These are phyloP conservation scores for Hypoxylon sp. DNA, from an alignment of 2,329 filamentous ascomycete species.

Conservation along the genomic window DNA sequence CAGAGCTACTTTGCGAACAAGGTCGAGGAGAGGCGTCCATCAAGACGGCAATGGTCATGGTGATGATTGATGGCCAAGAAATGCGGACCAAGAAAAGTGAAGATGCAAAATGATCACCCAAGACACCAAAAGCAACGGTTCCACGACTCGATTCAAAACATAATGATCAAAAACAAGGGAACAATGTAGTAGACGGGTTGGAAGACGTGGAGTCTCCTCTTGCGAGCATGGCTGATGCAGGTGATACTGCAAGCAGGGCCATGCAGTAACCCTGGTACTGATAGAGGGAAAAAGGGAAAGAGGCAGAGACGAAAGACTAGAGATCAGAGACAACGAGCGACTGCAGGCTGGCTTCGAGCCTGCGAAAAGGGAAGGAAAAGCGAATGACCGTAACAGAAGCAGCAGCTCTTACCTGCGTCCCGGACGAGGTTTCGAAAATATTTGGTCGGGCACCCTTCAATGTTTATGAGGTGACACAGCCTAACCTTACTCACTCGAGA, in stretches of 20 bases:
- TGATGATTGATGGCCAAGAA: conserved; percentile 47
- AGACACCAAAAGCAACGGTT: conserved; percentile 60
- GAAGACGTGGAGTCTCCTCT: conserved; percentile 38
- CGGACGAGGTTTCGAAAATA: conserved; percentile 40
- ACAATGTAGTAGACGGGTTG: conserved; percentile 44
- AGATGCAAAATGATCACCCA: conserved; percentile 59
- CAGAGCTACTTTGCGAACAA: conserved; percentile 56
- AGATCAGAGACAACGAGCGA: conserved; percentile 27
- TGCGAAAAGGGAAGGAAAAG: conserved; percentile 35
- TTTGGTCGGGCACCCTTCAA: conserved; percentile 37
- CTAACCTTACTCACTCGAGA: conserved; percentile 28
- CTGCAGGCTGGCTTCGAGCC: conserved; percentile 38
- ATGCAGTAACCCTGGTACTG: conserved; percentile 41
- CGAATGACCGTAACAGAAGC: conserved; percentile 15
- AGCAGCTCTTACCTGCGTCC: conserved; percentile 28
- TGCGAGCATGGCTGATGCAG: conserved; percentile 43
- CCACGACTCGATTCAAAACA: conserved; percentile 58
- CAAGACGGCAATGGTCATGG: conserved; percentile 51
- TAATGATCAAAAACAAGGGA: conserved; percentile 55
- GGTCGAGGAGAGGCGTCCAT: conserved; percentile 52
- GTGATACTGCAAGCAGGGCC: conserved; percentile 43
- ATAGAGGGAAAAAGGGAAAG: conserved; percentile 27
- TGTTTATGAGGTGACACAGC: conserved; percentile 43
- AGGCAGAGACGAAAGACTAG: conserved; percentile 15
- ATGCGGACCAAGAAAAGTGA: conserved; percentile 54